Percentiles rank a stretch among this genome's conserved stretches.
Conservation (phyloP, 192 early-diverging fungal genomes). For the Mortierella antarctica region DNA sequence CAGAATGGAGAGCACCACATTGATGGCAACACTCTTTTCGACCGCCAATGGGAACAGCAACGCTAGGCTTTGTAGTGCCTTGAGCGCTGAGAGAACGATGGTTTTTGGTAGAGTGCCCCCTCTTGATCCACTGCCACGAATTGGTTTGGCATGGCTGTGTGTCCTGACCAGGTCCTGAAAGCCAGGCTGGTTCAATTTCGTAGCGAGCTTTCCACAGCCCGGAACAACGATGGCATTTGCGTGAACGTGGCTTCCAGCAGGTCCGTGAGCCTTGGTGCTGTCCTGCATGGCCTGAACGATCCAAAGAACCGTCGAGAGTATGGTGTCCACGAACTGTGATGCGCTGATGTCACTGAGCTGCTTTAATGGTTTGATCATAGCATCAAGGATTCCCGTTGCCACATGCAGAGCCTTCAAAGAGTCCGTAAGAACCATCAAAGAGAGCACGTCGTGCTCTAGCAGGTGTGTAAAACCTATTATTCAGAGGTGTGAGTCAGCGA, state of each 20-base stretch:
- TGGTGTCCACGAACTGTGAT: constrained; percentile 24
- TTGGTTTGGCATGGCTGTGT: constrained; percentile 16
- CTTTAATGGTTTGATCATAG: constrained; percentile 27
- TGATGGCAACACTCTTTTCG: constrained; percentile 29
- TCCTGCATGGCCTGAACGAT: constrained; percentile 41
- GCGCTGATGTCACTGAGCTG: constrained; percentile 24
- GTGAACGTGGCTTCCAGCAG: not conserved
- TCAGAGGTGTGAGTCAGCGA: not conserved
- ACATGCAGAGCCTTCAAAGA: constrained; percentile 49
- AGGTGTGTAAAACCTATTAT: constrained; percentile 33
- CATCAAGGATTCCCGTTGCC: constrained; percentile 44
- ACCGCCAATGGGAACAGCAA: constrained; percentile 23
- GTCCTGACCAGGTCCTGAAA: constrained; percentile 17
- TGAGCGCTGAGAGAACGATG: constrained; percentile 38
- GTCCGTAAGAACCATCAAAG: constrained; percentile 18
- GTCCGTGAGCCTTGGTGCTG: not conserved
- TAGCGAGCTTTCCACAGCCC: constrained; percentile 14
- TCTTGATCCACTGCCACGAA: constrained; percentile 18
- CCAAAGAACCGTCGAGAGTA: constrained; percentile 37
- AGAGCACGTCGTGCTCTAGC: constrained; percentile 23
- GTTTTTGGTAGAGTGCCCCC: constrained; percentile 41
- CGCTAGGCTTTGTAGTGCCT: constrained; percentile 42
- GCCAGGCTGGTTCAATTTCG: constrained; percentile 19
- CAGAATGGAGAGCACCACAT: constrained; percentile 29
- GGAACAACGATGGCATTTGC: not conserved